Evolutionary conservation across 495 filamentous ascomycete species (phyloP).

Genomic region (Staphylotrichum longicolle): DNA sequence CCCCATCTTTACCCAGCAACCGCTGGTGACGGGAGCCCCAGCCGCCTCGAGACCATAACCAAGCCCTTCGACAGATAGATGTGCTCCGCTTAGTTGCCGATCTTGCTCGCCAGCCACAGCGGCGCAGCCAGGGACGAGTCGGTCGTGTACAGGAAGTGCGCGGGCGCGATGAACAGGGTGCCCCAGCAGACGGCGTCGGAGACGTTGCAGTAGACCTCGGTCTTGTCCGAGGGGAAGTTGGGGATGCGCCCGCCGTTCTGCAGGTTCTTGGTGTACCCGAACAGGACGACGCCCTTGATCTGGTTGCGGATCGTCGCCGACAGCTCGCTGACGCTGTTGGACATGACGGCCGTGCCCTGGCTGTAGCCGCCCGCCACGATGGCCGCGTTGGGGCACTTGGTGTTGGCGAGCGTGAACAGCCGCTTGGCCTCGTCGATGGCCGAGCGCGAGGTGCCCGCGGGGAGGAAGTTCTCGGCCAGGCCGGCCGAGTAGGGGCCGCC

Average conservation of each 20-base stretch:
- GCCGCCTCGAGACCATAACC: too few relatives aligned
- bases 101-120: background rate
- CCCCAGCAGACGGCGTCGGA: constrained; percentile 16
- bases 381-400: constrained; percentile 38
- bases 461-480: constrained; percentile 37
- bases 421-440: constrained; percentile 38
- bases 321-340: constrained; percentile 47
- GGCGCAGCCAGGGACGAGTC: background rate
- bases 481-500: constrained; percentile 37
- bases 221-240: constrained; percentile 45
- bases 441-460: constrained; percentile 35
- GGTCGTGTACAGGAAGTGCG: constrained; percentile 14
- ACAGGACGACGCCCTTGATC: constrained; percentile 56
- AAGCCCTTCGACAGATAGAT: too few relatives aligned
- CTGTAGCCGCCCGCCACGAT: constrained; percentile 44
- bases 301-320: constrained; percentile 42
- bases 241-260: constrained; percentile 49
- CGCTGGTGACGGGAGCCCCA: too few relatives aligned
- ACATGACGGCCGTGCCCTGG: constrained; percentile 57
- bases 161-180: constrained; percentile 14
- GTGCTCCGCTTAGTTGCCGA: background rate
- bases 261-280: constrained; percentile 57
- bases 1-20: too few relatives aligned
- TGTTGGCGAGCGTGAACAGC: constrained; percentile 35
- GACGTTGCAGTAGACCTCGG: constrained; percentile 49